phyloP scores from a whole-genome alignment of 2,329 filamentous ascomycete species.

The Fusarium napiforme region DNA sequence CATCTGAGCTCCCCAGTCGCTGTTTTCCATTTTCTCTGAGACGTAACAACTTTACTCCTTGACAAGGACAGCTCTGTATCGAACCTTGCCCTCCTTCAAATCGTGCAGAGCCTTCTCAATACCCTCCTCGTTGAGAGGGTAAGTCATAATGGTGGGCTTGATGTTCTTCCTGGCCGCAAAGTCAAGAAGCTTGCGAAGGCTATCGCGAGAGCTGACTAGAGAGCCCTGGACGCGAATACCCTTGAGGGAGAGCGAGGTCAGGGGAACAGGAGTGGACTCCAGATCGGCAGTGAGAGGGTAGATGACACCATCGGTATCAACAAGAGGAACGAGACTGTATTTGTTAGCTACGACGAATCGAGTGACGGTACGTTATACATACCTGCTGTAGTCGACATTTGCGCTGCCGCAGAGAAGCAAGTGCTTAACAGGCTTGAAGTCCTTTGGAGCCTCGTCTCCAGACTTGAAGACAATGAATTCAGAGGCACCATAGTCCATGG shows the following conservation, averaged over 20 bases:
- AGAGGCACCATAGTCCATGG: constrained; percentile 39
- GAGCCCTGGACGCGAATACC: constrained; percentile 23
- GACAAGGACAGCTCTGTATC: constrained; percentile 46
- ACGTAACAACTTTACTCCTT: constrained; percentile 11
- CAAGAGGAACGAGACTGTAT: constrained; percentile 12
- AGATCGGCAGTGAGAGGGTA: constrained; percentile 32
- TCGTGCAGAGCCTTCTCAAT: constrained; percentile 50
- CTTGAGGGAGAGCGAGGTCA: constrained; percentile 30
- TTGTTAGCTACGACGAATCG: not conserved
- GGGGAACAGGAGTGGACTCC: constrained; percentile 17
- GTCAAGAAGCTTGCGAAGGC: constrained; percentile 39
- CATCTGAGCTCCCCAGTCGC: not conserved
- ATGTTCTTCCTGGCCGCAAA: constrained; percentile 45
- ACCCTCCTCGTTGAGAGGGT: constrained; percentile 46
- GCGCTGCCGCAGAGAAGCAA: constrained; percentile 32
- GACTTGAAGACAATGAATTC: constrained; percentile 40
- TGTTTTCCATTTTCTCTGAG: not conserved
- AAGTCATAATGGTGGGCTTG: constrained; percentile 44
- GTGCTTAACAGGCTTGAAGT: constrained; percentile 35
- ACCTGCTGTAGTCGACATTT: constrained; percentile 29
- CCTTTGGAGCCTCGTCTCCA: constrained; percentile 23
- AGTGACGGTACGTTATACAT: not conserved
- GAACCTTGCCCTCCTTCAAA: constrained; percentile 48
- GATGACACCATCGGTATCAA: constrained; percentile 28
- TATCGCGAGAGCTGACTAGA: constrained; percentile 26